Base-by-base conservation (phyloP, 805 yeast genomes). In the Hanseniaspora vineae region DNA sequence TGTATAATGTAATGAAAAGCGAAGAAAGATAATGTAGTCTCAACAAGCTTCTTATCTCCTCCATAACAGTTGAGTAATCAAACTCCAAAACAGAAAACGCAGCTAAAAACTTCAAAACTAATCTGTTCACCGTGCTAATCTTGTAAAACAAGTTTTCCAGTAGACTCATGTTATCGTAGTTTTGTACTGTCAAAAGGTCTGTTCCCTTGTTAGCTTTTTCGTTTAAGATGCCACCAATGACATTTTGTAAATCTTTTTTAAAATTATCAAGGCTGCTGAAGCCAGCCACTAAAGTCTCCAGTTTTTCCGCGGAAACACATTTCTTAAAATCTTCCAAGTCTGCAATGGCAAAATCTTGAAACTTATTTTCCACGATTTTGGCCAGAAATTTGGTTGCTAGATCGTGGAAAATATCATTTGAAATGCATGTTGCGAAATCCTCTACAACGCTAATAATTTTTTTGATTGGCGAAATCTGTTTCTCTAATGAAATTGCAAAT, bases 241-340 rank as follows among this genome's bases (percentile, higher is more conserved):
- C 51, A 37, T 64, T 62, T 33, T 71, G 65, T 33, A 76, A 60
- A 2, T 66, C 50, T 1, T 64, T 48, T 35, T 70, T 55, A 2
- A 71, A 53, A 44, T 61, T 61, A 32, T 67, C 66, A 19, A 72
- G 59, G 4, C 66, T 55, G 42, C 66, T 65, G 49, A 75, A 56
- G 39, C 68, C 67, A 12, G 62, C 58, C 35, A 74, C 65, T n/a
- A 77, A 55, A 9, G 56, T 64, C 32, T 64, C 53, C 35, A 72
- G 59, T 35, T 66, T 64, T 1, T 60, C 51, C 35, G 66, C 61
- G 50, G 71, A 70, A 46, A 78, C 62, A 45, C 65, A 64, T 3
- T 64, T 56, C 11, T 71, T 61, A 44, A 81, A 61, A 15, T 64
- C 54, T 0, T 63, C 62, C 6, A 17, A 67, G 58, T 44, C 18